A percentile compares a stretch with the other conserved stretches of the same genome.
These are phyloP conservation scores for Santalum album DNA, from an alignment of 164 flowering plant genomes.

Conservation along the genomic window DNA sequence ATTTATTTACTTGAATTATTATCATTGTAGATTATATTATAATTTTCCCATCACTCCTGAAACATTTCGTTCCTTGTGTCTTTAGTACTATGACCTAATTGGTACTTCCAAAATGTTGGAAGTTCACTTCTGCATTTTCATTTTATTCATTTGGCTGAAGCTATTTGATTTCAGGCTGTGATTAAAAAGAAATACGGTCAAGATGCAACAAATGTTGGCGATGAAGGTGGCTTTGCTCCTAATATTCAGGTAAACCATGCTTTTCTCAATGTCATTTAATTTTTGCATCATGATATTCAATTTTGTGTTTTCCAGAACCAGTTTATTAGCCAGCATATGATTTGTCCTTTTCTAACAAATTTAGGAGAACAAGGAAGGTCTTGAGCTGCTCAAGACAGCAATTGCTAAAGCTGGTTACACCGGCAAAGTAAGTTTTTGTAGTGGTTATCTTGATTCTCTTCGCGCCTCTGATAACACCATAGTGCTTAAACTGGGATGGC, in stretches of 20 bases:
- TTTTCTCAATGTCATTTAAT: neutral
- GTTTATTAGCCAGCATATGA: too few relatives aligned
- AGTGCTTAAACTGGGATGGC: neutral
- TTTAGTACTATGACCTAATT: too few relatives aligned
- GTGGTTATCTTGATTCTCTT: neutral
- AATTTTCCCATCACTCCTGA: neutral
- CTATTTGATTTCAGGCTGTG: conserved; percentile 44
- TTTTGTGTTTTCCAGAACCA: too few relatives aligned
- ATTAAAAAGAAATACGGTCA: conserved; percentile 92
- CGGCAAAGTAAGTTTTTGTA: conserved; percentile 35
- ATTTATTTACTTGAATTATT: neutral
- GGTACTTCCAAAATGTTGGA: neutral
- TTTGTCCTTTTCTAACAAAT: conserved; percentile 2
- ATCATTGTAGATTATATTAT: neutral
- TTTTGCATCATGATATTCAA: neutral
- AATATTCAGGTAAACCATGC: conserved; percentile 55
- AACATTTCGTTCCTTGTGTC: neutral
- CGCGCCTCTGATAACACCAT: neutral
- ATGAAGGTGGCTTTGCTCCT: conserved; percentile 97
- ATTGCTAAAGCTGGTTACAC: conserved; percentile 92
- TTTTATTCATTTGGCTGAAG: neutral
- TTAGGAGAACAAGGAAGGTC: conserved; percentile 93
- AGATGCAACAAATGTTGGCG: conserved; percentile 94
- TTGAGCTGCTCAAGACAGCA: conserved; percentile 85
- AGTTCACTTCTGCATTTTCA: too few relatives aligned